Base-by-base conservation (phyloP, 2,329 filamentous ascomycete genomes). In the Periconia sp. region DNA sequence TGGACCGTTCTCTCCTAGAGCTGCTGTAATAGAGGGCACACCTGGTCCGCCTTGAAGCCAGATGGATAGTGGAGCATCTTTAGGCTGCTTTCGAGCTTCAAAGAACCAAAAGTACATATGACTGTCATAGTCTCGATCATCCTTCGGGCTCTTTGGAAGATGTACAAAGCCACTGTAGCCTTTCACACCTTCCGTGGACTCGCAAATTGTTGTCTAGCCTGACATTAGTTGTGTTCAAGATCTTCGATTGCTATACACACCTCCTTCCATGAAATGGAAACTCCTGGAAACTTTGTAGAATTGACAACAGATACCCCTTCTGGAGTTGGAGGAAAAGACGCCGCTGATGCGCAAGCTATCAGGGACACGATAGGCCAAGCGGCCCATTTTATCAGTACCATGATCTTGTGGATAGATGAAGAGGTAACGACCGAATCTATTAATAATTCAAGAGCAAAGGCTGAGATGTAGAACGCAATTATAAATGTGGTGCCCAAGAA, bases 41-140 rank as follows among this genome's bases (percentile, higher is more conserved):
- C 79, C 80, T 1, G 81, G 81, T 0, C 81, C 82, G 11, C 81
- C 80, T 40, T 81, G 79, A 54, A 84, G 72, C 75, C 79, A 84
- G 24, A 83, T 73, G 0, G 76, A 73, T 4, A 84, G 64, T 0
- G 81, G 81, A 2, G 79, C 80, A 47, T 75, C 76, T 7, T 61
- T 52, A 2, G 80, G 72, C 54, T 79, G 72, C 32, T 79, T 75
- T 7, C 80, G 70, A 2, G 80, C 73, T 48, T 82, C 79, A 54
- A 85, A 84, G 57, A 82, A 84, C 78, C 79, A 82, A 61, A 84
- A 85, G 62, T 82, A 85, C 29, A 76, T 81, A 56, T 80, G 78
- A 39, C 78, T 77, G 5, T 73, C 65, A 44, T 79, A 80, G 10
- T 73, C 59, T 43, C 77, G 73, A 21, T 49, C 34, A 12, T 54